Evolutionary conservation across 78 protist species (phyloP).

Genomic region (Mastigamoeba balamuthi): DNA sequence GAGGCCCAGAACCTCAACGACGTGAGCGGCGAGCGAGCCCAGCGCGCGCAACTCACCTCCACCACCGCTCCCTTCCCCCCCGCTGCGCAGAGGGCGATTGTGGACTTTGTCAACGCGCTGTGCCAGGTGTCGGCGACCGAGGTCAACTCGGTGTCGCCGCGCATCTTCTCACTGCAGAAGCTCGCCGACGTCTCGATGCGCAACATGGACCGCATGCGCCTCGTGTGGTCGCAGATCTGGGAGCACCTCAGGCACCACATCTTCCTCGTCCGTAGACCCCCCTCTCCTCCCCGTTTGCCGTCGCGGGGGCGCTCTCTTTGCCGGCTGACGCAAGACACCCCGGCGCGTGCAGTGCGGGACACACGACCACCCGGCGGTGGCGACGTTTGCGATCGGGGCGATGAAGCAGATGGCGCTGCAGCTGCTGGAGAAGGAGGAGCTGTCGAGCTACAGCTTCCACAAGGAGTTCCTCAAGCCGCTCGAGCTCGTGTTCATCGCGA

Average conservation of each 20-base stretch:
- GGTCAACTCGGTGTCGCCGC: slow-evolving; percentile 42
- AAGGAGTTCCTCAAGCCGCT: slow-evolving; percentile 91
- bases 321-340: no score
- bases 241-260: slow-evolving; percentile 56
- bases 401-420: slow-evolving; percentile 89
- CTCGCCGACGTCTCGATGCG: slow-evolving; percentile 80
- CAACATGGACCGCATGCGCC: slow-evolving; percentile 84
- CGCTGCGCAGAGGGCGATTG: slow-evolving; percentile 69
- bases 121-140: slow-evolving; percentile 73
- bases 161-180: slow-evolving; percentile 87
- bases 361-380: slow-evolving; percentile 38
- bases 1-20: slow-evolving; percentile 3
- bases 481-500: slow-evolving; percentile 73
- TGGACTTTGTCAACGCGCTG: slow-evolving; percentile 68
- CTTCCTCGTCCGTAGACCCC: slow-evolving; percentile 7
- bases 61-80: no score
- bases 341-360: slow-evolving; percentile 49
- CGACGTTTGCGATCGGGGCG: slow-evolving; percentile 85
- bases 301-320: no score
- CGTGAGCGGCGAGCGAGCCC: no score
- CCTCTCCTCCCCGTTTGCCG: not conserved
- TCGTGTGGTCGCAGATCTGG: slow-evolving; percentile 92
- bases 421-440: slow-evolving; percentile 82
- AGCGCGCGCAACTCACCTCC: no score
- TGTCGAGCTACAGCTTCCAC: slow-evolving; percentile 85